Evolutionary conservation across 176 grass and related monocot genomes (phyloP), one percentile per base, ranked within the genome.

Genomic region (Eleusine indica): DNA sequence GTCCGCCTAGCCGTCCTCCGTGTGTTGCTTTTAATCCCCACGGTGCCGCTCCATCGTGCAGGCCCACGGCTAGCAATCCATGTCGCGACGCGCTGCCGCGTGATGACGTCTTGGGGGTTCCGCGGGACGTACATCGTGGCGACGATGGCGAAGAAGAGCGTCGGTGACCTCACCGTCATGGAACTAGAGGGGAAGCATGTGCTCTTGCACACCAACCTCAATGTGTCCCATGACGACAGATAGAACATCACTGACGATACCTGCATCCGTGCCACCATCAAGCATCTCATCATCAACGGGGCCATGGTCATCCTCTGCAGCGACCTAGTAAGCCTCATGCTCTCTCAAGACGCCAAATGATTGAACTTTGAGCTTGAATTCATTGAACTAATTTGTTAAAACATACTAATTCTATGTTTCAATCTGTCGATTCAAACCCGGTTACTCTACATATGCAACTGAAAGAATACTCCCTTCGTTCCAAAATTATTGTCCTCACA

Each of bases 241-340:
- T 86, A 88, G 74, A 94, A 86, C 79, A 90, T 94, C 79, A 94
- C 91, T 56, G 88, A 94, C 52, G 91, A 94, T 63, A 94, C 91
- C 54, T 86, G 88, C 58, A 70, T 94, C 88, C 83, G 88, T 56
- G 91, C 91, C 70, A 94, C 91, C 75, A 94, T 94, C 88, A 80
- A 91, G 80, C 77, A 94, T 78, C 77, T 94, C 57, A 76, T 91
- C 10, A 53, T 18, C 44, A 86, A 91, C 15, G 91, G 91, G 43
- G 88, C 91, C 70, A 94, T 86, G 68, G 91, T 94, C 88, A 91
- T 94, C 86, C 91, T 94, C 68, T 86, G 83, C 42, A 94, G 91
- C 75, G 88, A 94, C 54, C 17, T 57, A 18, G 54, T 57, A 57
- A 57, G 54, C 51, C 51, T 53, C 53, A 19, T 6, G 1, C 1